Percentiles rank a stretch among this genome's conserved stretches.
Conservation (phyloP, 331 rosid genomes). For the Pyracantha coccinea region DNA sequence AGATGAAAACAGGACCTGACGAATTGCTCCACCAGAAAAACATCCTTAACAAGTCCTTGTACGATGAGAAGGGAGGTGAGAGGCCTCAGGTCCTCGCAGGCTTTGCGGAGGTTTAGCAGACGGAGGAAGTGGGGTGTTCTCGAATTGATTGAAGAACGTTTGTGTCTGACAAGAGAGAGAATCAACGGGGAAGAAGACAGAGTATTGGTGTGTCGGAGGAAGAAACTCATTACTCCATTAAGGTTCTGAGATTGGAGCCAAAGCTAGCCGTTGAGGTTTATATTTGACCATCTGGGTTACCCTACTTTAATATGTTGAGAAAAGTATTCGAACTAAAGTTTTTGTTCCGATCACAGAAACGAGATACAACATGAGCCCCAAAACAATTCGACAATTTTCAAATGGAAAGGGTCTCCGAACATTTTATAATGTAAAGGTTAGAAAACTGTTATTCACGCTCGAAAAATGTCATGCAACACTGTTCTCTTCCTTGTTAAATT, state of each 20-base stretch:
- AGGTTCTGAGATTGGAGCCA: background rate
- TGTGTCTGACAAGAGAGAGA: conserved; percentile 1
- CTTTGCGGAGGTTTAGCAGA: conserved; percentile 15
- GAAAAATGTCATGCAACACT: too few relatives aligned
- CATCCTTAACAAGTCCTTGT: conserved; percentile 12
- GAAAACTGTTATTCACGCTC: too few relatives aligned
- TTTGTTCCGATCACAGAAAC: too few relatives aligned
- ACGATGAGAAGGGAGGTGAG: conserved; percentile 13
- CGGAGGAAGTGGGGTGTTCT: conserved; percentile 3
- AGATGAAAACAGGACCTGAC: conserved; percentile 19
- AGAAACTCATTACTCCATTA: background rate
- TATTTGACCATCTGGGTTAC: background rate
- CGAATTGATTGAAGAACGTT: background rate
- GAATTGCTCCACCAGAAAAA: conserved; percentile 2
- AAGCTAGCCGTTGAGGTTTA: background rate
- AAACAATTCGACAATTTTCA: too few relatives aligned
- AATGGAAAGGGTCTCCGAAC: too few relatives aligned
- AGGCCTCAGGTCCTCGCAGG: conserved; percentile 1
- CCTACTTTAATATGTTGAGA: too few relatives aligned
- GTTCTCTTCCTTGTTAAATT: background rate
- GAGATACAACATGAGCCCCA: too few relatives aligned
- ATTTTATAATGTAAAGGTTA: too few relatives aligned
- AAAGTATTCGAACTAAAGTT: too few relatives aligned
- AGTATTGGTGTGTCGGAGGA: background rate
- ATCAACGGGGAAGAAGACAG: background rate